Base-by-base conservation (phyloP, 441 rosid genomes). In the Adansonia madagascariensis region DNA sequence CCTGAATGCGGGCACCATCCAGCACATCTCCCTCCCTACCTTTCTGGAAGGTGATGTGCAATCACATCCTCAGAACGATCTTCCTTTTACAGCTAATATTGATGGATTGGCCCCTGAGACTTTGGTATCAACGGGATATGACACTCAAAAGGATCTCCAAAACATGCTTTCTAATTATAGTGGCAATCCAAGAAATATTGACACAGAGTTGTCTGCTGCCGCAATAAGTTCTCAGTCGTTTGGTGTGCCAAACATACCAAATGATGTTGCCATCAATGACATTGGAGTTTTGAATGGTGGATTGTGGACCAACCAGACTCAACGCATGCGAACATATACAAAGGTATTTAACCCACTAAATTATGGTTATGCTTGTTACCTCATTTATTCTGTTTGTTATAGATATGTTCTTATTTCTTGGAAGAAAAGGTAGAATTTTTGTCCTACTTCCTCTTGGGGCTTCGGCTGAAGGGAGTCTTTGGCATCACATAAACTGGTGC, bases 91-190 rank as follows among this genome's bases (percentile, higher is more conserved):
- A 46, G 55, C 91, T 74, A 90, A 81, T 85, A 82, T 93, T 9
- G 95, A 93, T 72, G 84, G 84, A 75, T 79, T 94, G 82, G 88
- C 90, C 41, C 90, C 97, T 62, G 99, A 95, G 77, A 87, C 90
- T 6, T 73, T 95, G 77, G 80, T 95, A 80, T 88, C 97, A 0
- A 88, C 93, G 80, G 98, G 92, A 64, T 94, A 85, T 67, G 97
- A 94, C 79, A 88, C 97, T 73, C 97, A 92, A 79, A 95, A 92
- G 88, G 99, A 95, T 85, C 91, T 95, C n/a, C 99, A 92, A 77
- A 90, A 93, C 86, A 79, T 95, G 89, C 91, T 95, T 77, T 83
- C 92, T 64, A 95, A 88, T 78, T 95, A 92, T 84, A 95, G 92
- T 59, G 86, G 91, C 67, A 84, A 85, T 22, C 91, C 92, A 52